phyloP scores from a whole-genome alignment of 2,329 filamentous ascomycete species.

The Claviceps fusiformis region DNA sequence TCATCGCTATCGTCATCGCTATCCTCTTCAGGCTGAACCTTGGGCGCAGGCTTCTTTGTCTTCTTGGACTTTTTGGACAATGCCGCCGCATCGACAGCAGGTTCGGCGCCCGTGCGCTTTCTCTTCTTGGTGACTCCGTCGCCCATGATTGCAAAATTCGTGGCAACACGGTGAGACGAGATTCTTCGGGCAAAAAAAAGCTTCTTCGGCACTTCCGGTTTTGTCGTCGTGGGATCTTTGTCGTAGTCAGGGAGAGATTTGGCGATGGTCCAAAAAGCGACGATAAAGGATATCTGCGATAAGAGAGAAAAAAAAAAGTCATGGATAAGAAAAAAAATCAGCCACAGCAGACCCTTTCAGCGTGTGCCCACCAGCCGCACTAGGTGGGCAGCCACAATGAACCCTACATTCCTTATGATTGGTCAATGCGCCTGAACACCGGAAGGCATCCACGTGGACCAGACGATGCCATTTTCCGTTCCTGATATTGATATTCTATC shows the following conservation, averaged over 20 bases:
- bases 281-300: constrained; percentile 4
- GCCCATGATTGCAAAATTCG: constrained; percentile 17
- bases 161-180: background rate
- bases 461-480: no score
- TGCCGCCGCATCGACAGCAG: constrained; percentile 10
- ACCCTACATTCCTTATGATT: background rate
- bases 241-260: background rate
- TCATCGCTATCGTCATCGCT: constrained; percentile 16
- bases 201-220: background rate
- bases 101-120: constrained; percentile 24
- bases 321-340: constrained; percentile 3
- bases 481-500: no score
- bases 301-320: constrained; percentile 10
- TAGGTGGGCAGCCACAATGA: background rate
- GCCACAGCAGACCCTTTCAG: background rate
- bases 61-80: constrained; percentile 28
- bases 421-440: background rate
- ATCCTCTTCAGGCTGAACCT: constrained; percentile 16
- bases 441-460: no score
- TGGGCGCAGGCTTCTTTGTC: constrained; percentile 21
- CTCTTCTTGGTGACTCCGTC: constrained; percentile 29
- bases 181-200: no score
- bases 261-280: constrained; percentile 1
- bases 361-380: background rate
- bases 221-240: background rate